Base-by-base conservation (phyloP, 208 protist genomes). In the Trypanosoma grayi region DNA sequence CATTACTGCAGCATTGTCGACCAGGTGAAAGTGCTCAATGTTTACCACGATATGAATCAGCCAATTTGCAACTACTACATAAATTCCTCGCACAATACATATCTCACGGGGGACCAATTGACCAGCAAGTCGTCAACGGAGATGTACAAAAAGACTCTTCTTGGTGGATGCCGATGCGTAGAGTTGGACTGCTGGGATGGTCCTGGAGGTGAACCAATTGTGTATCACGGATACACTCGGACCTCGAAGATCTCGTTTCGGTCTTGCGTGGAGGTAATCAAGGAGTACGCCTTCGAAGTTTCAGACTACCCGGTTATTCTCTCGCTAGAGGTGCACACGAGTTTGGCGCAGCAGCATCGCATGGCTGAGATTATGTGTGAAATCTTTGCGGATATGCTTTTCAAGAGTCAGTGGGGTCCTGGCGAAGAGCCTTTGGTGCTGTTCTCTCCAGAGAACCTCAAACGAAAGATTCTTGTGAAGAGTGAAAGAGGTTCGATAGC, bases 1-100 rank as follows among this genome's bases (percentile, higher is more conserved):
- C 44, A 58, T 46, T 83, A 78, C 45, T 52, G 30, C 63, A 47
- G 58, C 16, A 55, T 77, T 43, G 33, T 82, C 7, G 58, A 87
- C 20, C n/a, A 46, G 40, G 43, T 75, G 16, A 77, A 77, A 48
- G 20, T 56, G 27, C 22, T 44, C 40, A 74, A 57, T 31, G 76
- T 91, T 37, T 85, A 81, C 67, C 75, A 92, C 10, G 83, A 93
- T 77, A 97, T 97, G 91, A 76, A 57, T 33, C 75, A 79, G 33
- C 80, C 85, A 30, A 61, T 97, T 28, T 66, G 44, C 44, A 36
- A 85, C 33, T 90, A 88, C 62, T 90, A 50, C 57, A 76, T 90
- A 37, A 58, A 81, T 51, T 83, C 81, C 14, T 86, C 82, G 20
- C 93, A 98, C 60, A 97, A 97, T 55, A 97, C 90, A 8, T 97